phyloP scores from a whole-genome alignment of 2,329 filamentous ascomycete species.

The Fusarium succisae region DNA sequence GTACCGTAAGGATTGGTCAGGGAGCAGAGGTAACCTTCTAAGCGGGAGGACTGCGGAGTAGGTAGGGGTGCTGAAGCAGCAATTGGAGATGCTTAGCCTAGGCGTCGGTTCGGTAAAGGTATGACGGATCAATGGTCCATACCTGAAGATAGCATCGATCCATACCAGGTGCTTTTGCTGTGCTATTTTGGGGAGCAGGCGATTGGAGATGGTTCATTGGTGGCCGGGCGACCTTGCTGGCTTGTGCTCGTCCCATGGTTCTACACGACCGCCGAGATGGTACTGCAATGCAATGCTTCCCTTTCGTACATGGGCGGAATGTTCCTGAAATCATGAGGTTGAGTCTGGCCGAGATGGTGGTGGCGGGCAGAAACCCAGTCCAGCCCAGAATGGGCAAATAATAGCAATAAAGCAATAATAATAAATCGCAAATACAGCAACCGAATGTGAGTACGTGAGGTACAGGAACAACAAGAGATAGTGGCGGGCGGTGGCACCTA shows the following conservation, averaged over 20 bases:
- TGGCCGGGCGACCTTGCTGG: constrained; percentile 21
- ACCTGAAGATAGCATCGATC: constrained; percentile 37
- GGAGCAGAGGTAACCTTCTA: constrained; percentile 1
- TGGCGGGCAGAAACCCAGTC: constrained; percentile 25
- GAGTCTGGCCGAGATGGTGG: constrained; percentile 20
- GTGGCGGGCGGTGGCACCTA: constrained; percentile 20
- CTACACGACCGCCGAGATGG: constrained; percentile 33
- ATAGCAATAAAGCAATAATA: neutral
- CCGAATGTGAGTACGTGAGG: neutral
- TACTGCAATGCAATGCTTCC: constrained; percentile 18
- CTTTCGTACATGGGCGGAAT: constrained; percentile 14
- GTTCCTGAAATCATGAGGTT: constrained; percentile 24
- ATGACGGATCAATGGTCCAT: constrained; percentile 32
- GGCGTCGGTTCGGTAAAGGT: constrained; percentile 23
- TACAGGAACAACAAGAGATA: constrained; percentile 7
- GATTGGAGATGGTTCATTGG: constrained; percentile 26
- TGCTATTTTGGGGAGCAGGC: constrained; percentile 36
- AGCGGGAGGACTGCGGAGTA: constrained; percentile 25
- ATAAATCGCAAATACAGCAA: neutral
- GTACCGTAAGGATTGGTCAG: constrained; percentile 13
- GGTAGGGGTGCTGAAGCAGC: constrained; percentile 22
- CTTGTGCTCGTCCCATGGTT: constrained; percentile 30
- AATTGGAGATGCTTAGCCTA: constrained; percentile 22
- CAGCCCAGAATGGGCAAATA: constrained; percentile 14
- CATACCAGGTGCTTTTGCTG: constrained; percentile 30